phyloP scores from a whole-genome alignment of 78 protist genomes.

The Chrysochromulina tobinii region DNA sequence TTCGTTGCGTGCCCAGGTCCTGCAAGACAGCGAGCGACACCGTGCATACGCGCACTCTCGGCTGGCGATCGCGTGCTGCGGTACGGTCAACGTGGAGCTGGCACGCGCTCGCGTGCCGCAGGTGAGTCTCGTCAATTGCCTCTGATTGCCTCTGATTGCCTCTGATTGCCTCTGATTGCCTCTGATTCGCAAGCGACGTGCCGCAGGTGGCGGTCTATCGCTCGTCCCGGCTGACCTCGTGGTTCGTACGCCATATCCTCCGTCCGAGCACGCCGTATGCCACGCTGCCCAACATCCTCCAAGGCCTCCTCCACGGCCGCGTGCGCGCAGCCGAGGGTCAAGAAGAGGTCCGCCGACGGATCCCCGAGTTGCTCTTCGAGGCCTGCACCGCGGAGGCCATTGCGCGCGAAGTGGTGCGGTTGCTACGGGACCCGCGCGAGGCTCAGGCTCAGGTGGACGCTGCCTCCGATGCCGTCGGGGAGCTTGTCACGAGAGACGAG shows the following conservation, averaged over 20 bases:
- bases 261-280: background rate
- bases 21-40: background rate
- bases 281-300: background rate
- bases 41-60: background rate
- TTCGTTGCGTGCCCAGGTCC: background rate
- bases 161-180: no score
- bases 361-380: background rate
- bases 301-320: no score
- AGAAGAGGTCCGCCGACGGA: background rate
- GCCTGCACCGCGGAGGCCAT: background rate
- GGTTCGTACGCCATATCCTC: background rate
- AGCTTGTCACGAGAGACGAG: no score
- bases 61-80: background rate
- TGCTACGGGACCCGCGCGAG: no score
- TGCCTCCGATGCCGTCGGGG: no score
- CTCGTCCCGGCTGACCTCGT: background rate
- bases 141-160: no score
- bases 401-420: no score
- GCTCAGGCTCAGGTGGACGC: no score
- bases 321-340: no score
- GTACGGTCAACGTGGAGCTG: conserved; percentile 18
- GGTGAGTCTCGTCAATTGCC: background rate
- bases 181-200: background rate
- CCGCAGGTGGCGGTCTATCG: background rate
- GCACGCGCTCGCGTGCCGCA: background rate